Evolutionary conservation across 805 yeast genomes (phyloP).

Genomic region (Metschnikowia colocasiae): DNA sequence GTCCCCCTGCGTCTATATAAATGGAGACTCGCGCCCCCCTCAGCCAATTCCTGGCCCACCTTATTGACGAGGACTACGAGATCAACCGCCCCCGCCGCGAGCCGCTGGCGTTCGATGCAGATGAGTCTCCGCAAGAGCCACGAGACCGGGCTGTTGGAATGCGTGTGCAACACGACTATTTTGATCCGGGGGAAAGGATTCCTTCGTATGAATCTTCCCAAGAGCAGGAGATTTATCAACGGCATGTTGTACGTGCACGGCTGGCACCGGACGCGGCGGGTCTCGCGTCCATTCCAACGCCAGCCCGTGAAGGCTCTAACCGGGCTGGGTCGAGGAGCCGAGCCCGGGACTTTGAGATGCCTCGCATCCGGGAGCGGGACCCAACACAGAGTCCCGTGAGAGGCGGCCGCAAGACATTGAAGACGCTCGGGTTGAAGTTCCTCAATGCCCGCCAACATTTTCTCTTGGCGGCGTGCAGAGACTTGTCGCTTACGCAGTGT

Average conservation of each 20-base stretch:
- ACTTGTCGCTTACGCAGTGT: slow-evolving; percentile 70
- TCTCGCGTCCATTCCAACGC: neutral
- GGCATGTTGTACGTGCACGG: slow-evolving; percentile 8
- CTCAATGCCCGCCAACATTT: slow-evolving; percentile 74
- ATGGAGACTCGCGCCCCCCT: slow-evolving; percentile 4
- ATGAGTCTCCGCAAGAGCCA: neutral
- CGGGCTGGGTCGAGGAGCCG: slow-evolving; percentile 1
- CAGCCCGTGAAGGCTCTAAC: neutral
- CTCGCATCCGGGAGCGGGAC: slow-evolving; percentile 11
- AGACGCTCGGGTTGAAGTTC: slow-evolving; percentile 64
- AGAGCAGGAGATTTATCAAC: slow-evolving; percentile 19
- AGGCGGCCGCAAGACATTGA: slow-evolving; percentile 30
- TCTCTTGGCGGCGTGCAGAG: slow-evolving; percentile 72
- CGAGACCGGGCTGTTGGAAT: slow-evolving; percentile 6
- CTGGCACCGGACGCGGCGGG: slow-evolving; percentile 4
- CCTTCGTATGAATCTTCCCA: slow-evolving; percentile 44
- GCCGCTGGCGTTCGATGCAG: neutral
- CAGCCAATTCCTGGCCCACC: slow-evolving; percentile 12
- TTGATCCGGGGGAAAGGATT: slow-evolving; percentile 33
- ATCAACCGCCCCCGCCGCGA: slow-evolving; percentile 6
- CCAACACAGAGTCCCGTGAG: slow-evolving; percentile 14
- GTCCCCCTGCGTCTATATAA: neutral
- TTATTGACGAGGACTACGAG: slow-evolving; percentile 13
- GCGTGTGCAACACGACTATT: slow-evolving; percentile 16
- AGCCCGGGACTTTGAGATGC: slow-evolving; percentile 6